Base-by-base conservation (phyloP, 2,329 filamentous ascomycete species). In the Colletotrichum shisoi region DNA sequence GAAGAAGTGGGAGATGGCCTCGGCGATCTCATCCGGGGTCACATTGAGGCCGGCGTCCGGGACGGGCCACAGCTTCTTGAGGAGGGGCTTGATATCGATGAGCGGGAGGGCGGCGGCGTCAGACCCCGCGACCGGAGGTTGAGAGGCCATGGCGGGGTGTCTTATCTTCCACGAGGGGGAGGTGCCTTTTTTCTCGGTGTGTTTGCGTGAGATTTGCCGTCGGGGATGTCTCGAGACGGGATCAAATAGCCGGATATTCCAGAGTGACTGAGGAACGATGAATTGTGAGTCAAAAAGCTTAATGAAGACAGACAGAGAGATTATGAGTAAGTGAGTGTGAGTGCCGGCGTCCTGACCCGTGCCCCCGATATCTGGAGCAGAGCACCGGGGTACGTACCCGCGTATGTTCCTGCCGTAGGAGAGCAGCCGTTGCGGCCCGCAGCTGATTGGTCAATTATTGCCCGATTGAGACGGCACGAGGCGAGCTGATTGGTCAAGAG, bases 1-100 rank as follows among this genome's bases (percentile, higher is more conserved):
- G 79, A 98, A 98, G 76, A 97, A 96, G 74, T 94, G 85, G 4
- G 92, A 90, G 72, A 98, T 90, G 61, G 94, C 94, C n/a, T 90
- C 85, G 67, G 94, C 93, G 76, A 99, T 95, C 76, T 97, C 93
- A 57, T 87, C 83, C 13, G 94, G 88, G 17, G 88, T 87, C 62
- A 94, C 89, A 17, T 79, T 76, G 49, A 27, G 77, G 72, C 72
- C 67, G 83, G 75, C 42, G 74, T 79, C 68, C 79, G 75, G 71
- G 48, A 82, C 74, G 37, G 85, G 89, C 89, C 90, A 93, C 49
- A 94, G 83, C 67, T 90, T 87, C 74, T 88, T 88, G 66, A 94
- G 85, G 39, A 94, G 82, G 45, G 89, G 87, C 71, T 91, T 91
- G 78, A 94, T 91, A 72, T 87, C 83, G 73, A 86, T 44, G 57